phyloP scores from a whole-genome alignment of 2,329 filamentous ascomycete species.

The Calonectria fujianensis region DNA sequence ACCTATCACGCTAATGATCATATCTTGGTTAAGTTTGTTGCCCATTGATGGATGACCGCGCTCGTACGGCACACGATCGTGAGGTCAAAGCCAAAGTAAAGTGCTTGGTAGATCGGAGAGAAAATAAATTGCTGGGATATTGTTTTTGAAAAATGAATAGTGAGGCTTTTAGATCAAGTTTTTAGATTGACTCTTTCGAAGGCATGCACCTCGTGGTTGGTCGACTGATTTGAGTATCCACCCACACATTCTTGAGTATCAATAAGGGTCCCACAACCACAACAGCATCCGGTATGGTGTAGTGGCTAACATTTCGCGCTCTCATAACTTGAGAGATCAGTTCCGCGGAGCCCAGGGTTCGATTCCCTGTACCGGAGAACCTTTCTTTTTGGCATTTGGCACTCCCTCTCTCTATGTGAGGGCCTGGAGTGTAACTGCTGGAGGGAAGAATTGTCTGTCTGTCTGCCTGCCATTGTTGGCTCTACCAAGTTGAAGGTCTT shows the following conservation, averaged over 20 bases:
- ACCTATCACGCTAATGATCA: neutral
- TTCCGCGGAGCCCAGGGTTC: conserved; percentile 35
- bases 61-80: no score
- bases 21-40: neutral
- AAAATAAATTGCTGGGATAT: neutral
- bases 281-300: conserved; percentile 56
- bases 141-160: neutral
- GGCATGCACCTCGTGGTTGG: neutral
- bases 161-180: neutral
- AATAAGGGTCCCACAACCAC: neutral
- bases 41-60: no score
- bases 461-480: neutral
- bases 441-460: neutral
- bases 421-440: neutral
- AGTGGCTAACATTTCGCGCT: conserved; percentile 60
- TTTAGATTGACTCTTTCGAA: neutral
- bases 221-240: neutral
- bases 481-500: neutral
- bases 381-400: neutral
- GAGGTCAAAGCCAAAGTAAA: neutral
- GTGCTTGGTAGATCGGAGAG: neutral
- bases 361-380: conserved; percentile 31
- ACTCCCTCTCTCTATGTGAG: neutral
- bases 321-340: conserved; percentile 53
- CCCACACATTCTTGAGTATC: neutral